Conservation (phyloP, 2,329 filamentous ascomycete genomes). For the Fusarium nematophilum region DNA sequence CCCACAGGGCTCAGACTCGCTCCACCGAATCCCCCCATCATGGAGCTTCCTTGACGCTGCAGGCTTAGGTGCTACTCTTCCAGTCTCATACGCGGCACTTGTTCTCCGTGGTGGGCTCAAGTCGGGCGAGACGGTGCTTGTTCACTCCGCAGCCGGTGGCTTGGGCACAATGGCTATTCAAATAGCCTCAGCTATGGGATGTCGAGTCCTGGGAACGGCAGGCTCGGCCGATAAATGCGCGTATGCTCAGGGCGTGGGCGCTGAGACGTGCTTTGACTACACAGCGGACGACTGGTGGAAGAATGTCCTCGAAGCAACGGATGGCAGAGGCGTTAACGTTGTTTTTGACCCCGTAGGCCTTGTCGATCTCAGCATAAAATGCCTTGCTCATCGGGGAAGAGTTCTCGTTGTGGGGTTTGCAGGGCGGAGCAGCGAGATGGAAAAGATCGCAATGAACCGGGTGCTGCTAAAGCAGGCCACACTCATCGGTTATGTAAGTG, state of each 20-base stretch:
- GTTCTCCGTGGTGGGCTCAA: constrained; percentile 54
- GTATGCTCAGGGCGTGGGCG: constrained; percentile 54
- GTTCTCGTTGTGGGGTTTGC: constrained; percentile 70
- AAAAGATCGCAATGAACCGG: constrained; percentile 65
- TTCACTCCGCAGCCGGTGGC: constrained; percentile 66
- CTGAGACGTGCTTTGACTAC: constrained; percentile 56
- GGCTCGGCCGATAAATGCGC: constrained; percentile 58
- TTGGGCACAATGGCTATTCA: constrained; percentile 67
- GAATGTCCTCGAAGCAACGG: constrained; percentile 59
- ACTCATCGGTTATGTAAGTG: constrained; percentile 64
- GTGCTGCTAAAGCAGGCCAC: constrained; percentile 64
- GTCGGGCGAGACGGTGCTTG: constrained; percentile 61
- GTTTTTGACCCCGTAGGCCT: constrained; percentile 69
- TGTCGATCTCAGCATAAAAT: constrained; percentile 64
- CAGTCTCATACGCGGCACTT: constrained; percentile 65
- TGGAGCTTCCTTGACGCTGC: constrained; percentile 62
- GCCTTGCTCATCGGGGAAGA: constrained; percentile 63
- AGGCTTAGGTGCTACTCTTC: constrained; percentile 64
- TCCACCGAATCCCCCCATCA: constrained; percentile 58
- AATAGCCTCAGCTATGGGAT: constrained; percentile 64
- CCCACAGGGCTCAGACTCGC: constrained; percentile 38
- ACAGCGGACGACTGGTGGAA: constrained; percentile 58
- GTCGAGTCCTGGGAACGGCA: constrained; percentile 64
- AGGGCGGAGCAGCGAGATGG: constrained; percentile 62
- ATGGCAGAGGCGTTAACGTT: constrained; percentile 64